Conservation (phyloP, 352 stramenopile species). For the Phytophthora chlamydospora region DNA sequence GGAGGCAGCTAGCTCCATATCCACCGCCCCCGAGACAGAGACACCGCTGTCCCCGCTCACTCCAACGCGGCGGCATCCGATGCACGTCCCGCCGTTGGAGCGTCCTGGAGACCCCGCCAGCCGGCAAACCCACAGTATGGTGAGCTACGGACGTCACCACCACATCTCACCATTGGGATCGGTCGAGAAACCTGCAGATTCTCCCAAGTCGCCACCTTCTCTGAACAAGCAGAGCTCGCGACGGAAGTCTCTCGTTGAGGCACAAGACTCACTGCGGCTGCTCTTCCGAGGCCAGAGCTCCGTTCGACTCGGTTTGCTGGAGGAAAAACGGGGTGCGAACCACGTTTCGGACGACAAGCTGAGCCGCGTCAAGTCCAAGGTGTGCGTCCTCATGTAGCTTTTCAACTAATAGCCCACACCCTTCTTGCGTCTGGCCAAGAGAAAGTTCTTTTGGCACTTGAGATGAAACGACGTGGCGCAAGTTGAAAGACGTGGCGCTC, state of each 20-base stretch:
- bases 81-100: slow-evolving; percentile 17
- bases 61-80: slow-evolving; percentile 11
- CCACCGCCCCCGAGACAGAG: neutral
- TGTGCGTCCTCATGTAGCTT: slow-evolving; percentile 39
- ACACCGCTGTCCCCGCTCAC: neutral
- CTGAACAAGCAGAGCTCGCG: slow-evolving; percentile 20
- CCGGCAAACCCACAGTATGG: neutral
- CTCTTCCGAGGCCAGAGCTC: slow-evolving; percentile 30
- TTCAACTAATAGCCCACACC: neutral
- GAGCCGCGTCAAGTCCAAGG: slow-evolving; percentile 20
- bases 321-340: slow-evolving; percentile 13
- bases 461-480: slow-evolving; percentile 11
- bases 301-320: slow-evolving; percentile 10
- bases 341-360: neutral
- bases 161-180: slow-evolving; percentile 8
- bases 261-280: slow-evolving; percentile 47
- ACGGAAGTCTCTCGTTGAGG: slow-evolving; percentile 34
- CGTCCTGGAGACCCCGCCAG: neutral
- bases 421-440: slow-evolving; percentile 10
- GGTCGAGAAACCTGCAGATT: neutral
- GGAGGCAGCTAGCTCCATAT: neutral
- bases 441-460: slow-evolving; percentile 31
- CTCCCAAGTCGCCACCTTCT: neutral
- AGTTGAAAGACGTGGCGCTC: slow-evolving; percentile 8
- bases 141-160: slow-evolving; percentile 6